Evolutionary conservation across 108 stramenopile species (phyloP).

Genomic region (Cyclotella choctawhatcheeana): DNA sequence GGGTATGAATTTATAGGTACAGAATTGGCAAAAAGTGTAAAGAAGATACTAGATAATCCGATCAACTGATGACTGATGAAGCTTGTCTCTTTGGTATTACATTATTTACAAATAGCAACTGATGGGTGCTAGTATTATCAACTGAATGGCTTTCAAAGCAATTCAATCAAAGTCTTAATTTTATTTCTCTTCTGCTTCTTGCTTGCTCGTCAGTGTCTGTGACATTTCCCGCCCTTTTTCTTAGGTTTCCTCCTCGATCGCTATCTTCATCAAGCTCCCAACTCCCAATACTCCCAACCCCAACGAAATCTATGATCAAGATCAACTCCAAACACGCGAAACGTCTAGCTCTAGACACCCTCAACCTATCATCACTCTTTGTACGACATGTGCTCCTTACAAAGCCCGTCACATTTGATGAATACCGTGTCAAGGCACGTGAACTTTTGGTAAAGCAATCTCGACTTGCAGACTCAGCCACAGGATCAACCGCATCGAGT

Average conservation of each 20-base stretch:
- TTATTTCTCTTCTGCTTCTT: no score
- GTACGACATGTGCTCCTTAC: constrained; percentile 27
- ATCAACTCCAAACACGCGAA: constrained; percentile 5
- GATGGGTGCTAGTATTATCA: no score
- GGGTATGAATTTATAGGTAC: constrained; percentile 66
- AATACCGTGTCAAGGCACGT: constrained; percentile 20
- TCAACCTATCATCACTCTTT: constrained; percentile 26
- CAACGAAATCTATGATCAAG: no score
- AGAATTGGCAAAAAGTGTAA: constrained; percentile 57
- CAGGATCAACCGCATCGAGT: not conserved
- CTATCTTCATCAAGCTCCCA: not conserved
- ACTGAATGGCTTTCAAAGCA: no score
- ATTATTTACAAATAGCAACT: no score
- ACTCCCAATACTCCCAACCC: not conserved
- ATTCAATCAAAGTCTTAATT: no score
- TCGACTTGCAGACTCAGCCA: no score
- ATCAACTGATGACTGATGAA: not conserved
- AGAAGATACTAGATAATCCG: constrained; percentile 26
- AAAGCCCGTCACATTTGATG: constrained; percentile 19
- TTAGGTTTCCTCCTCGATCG: no score
- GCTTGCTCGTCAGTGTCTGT: no score
- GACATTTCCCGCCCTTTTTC: no score
- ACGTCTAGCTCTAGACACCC: constrained; percentile 25
- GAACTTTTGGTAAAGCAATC: constrained; percentile 22
- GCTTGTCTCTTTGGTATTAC: not conserved